Conservation (phyloP, 495 filamentous ascomycete species). For the Evansstolkia leycettana region DNA sequence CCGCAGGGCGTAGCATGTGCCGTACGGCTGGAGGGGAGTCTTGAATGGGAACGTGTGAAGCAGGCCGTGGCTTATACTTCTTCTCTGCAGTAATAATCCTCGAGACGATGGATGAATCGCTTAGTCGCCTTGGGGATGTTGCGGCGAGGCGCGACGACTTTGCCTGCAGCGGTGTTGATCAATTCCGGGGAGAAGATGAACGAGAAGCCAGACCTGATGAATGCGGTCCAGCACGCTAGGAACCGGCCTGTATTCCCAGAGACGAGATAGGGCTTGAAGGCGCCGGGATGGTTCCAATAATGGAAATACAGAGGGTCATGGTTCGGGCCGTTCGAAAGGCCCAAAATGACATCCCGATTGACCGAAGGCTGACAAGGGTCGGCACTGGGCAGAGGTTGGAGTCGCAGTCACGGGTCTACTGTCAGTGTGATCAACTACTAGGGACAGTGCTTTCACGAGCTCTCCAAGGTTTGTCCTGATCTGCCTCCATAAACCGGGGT, state of each 20-base stretch:
- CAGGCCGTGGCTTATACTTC: conserved; percentile 25
- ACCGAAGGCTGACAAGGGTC: no score
- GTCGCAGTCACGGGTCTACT: no score
- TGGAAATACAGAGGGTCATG: conserved; percentile 57
- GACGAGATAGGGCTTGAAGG: conserved; percentile 44
- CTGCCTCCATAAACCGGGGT: no score
- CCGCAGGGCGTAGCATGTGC: conserved; percentile 40
- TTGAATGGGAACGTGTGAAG: conserved; percentile 39
- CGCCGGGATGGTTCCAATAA: conserved; percentile 58
- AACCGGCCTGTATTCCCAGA: conserved; percentile 22
- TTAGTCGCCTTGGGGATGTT: conserved; percentile 69
- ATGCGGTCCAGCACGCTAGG: conserved; percentile 27
- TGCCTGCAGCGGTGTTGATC: conserved; percentile 67
- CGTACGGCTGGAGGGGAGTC: conserved; percentile 41
- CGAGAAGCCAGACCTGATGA: conserved; percentile 33
- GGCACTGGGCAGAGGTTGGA: no score
- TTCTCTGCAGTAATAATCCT: conserved; percentile 80
- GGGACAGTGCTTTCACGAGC: no score
- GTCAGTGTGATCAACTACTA: no score
- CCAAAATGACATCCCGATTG: conserved; percentile 36
- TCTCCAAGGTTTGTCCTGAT: no score
- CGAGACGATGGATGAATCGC: conserved; percentile 73
- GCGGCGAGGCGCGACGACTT: conserved; percentile 61
- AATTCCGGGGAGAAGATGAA: conserved; percentile 59
- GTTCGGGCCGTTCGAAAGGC: conserved; percentile 49